These are phyloP conservation scores for Codiaeum variegatum DNA, from an alignment of 441 rosid genomes.

Conservation along the genomic window DNA sequence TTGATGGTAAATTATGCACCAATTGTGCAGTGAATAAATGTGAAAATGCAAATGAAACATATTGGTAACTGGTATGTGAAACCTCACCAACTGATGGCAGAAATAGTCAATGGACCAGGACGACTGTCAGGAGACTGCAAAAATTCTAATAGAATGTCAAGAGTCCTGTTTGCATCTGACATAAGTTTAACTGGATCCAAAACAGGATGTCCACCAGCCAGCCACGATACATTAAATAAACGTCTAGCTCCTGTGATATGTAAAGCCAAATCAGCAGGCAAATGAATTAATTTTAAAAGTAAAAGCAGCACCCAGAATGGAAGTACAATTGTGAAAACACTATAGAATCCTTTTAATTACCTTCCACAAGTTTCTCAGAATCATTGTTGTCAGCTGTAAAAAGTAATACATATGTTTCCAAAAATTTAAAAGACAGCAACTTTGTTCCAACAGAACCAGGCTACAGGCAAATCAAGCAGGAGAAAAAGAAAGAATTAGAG, in stretches of 20 bases:
- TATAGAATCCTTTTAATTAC: constrained; percentile 33
- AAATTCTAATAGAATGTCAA: constrained; percentile 58
- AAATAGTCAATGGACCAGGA: constrained; percentile 67
- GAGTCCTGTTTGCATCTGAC: constrained; percentile 69
- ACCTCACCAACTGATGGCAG: constrained; percentile 84
- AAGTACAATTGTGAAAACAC: constrained; percentile 11
- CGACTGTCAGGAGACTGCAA: constrained; percentile 56
- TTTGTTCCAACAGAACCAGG: constrained; percentile 71
- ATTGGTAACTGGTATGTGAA: constrained; percentile 17
- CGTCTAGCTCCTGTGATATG: constrained; percentile 52
- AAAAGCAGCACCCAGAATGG: not conserved
- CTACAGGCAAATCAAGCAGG: constrained; percentile 47
- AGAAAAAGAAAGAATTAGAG: constrained; percentile 29
- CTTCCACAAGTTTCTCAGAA: constrained; percentile 56
- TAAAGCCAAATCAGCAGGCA: constrained; percentile 25
- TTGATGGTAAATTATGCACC: not conserved
- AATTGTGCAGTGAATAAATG: not conserved
- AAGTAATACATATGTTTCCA: constrained; percentile 76
- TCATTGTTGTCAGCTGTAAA: constrained; percentile 74
- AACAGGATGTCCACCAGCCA: constrained; percentile 70
- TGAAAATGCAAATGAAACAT: constrained; percentile 17
- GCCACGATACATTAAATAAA: constrained; percentile 73
- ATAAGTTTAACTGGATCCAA: constrained; percentile 63
- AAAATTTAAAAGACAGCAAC: constrained; percentile 84
- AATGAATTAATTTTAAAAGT: constrained; percentile 10